These are phyloP conservation scores for Moesziomyces sp. DNA, from an alignment of 1,284 basidiomycete species.

Conservation along the genomic window DNA sequence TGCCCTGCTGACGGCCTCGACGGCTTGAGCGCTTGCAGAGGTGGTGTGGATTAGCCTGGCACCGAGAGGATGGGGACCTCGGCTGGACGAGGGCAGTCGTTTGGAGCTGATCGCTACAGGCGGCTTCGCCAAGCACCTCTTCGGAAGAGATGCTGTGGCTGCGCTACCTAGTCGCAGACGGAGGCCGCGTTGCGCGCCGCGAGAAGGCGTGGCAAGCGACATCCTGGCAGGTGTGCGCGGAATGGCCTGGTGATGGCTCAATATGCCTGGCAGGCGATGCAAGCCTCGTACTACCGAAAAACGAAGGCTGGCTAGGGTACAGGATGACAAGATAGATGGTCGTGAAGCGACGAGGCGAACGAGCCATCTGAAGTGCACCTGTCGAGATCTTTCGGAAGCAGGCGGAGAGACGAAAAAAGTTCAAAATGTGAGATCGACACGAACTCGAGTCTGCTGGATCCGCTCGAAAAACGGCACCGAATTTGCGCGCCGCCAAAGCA, in stretches of 20 bases:
- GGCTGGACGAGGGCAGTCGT: not conserved
- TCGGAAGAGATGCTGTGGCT: not conserved
- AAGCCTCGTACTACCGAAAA: not conserved
- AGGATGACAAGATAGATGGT: too few species aligned
- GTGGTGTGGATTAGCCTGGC: conserved; percentile 4
- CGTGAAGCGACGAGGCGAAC: too few species aligned
- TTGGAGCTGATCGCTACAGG: not conserved
- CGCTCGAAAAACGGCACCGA: too few species aligned
- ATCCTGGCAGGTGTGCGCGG: not conserved
- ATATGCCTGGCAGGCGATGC: not conserved
- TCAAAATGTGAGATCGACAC: too few species aligned
- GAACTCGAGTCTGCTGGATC: too few species aligned
- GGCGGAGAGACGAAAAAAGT: too few species aligned
- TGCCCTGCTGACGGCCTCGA: conserved; percentile 6
- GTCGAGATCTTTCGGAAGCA: too few species aligned
- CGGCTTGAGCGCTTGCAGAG: conserved; percentile 9
- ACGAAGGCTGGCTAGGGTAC: too few species aligned
- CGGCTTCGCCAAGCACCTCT: not conserved
- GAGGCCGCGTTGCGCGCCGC: conserved; percentile 18
- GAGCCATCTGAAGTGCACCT: too few species aligned
- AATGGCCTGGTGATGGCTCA: not conserved
- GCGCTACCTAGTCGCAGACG: conserved; percentile 11
- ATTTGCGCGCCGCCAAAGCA: not conserved
- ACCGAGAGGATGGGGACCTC: not conserved
- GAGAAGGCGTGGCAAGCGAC: conserved; percentile 18